These are phyloP conservation scores for Ascochyta fabae DNA, from an alignment of 2,329 filamentous ascomycete species.

Conservation along the genomic window DNA sequence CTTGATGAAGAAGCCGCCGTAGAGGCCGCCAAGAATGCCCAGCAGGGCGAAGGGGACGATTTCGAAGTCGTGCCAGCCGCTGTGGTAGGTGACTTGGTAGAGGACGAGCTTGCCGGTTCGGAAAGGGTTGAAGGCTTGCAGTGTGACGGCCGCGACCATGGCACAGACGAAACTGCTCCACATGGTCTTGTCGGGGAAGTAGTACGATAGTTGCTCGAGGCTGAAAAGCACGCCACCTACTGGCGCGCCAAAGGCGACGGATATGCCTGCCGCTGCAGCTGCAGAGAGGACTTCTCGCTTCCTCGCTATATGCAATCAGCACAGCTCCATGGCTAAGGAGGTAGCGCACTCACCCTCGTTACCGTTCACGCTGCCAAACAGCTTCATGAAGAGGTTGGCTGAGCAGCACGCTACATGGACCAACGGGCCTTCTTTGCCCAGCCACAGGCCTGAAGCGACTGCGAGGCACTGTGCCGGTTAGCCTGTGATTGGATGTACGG, in stretches of 20 bases:
- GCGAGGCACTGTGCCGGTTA: constrained; percentile 72
- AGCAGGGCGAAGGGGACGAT: constrained; percentile 85
- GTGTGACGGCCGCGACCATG: constrained; percentile 94
- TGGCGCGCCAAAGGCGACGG: constrained; percentile 90
- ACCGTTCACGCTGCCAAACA: constrained; percentile 78
- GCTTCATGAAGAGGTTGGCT: constrained; percentile 90
- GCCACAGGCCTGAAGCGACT: constrained; percentile 93
- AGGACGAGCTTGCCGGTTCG: constrained; percentile 93
- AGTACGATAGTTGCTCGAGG: constrained; percentile 95
- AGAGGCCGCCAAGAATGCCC: constrained; percentile 89
- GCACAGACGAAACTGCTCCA: constrained; percentile 99
- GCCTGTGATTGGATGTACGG: constrained; percentile 8
- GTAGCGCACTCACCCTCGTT: constrained; percentile 75
- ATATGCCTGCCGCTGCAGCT: constrained; percentile 89
- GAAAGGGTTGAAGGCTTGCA: constrained; percentile 94
- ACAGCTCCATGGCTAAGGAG: not conserved
- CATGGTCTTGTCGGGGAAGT: constrained; percentile 99
- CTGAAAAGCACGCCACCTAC: constrained; percentile 96
- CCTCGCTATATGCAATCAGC: constrained; percentile 64
- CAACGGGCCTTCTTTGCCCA: constrained; percentile 93
- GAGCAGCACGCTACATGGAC: constrained; percentile 98
- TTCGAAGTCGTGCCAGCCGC: constrained; percentile 93
- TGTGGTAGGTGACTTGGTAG: constrained; percentile 93
- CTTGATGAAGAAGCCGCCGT: constrained; percentile 93
- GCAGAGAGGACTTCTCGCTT: constrained; percentile 94